Percentiles rank a stretch among this genome's conserved stretches.
Conservation (phyloP, 306 rosid species). For the Oxytropis ochrocephala region DNA sequence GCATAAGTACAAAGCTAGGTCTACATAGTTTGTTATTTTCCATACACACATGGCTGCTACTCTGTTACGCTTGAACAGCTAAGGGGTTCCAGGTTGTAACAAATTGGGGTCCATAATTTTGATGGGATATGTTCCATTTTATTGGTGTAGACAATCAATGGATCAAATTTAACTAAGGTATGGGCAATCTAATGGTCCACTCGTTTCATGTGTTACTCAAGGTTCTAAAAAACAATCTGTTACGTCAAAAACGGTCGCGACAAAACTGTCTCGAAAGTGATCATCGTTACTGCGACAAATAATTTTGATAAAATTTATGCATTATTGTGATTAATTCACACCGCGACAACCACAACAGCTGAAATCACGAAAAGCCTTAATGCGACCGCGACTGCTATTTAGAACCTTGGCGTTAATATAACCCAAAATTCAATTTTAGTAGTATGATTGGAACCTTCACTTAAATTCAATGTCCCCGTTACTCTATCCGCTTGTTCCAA, state of each 20-base stretch:
- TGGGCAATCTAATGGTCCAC: conserved; percentile 21
- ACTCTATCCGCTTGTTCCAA: background rate
- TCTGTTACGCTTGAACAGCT: conserved; percentile 46
- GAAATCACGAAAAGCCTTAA: no score
- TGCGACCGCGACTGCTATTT: no score
- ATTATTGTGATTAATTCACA: no score
- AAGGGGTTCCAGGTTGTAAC: conserved; percentile 47
- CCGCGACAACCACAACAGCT: no score
- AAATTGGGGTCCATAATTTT: conserved; percentile 22
- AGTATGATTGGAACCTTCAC: background rate
- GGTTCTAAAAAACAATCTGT: no score
- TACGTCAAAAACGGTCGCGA: no score
- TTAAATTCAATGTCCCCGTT: background rate
- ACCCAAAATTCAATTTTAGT: background rate
- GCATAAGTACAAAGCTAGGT: conserved; percentile 20
- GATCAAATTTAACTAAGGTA: conserved; percentile 2
- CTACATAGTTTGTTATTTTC: conserved; percentile 36
- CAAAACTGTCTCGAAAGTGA: no score
- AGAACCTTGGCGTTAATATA: no score
- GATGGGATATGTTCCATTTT: conserved; percentile 27
- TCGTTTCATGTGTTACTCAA: conserved; percentile 1
- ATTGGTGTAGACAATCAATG: conserved; percentile 27
- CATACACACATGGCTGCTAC: conserved; percentile 26
- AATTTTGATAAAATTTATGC: no score
- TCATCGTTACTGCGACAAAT: no score